Conservation (phyloP, 352 stramenopile species). For the Phytopythium sindhum region DNA sequence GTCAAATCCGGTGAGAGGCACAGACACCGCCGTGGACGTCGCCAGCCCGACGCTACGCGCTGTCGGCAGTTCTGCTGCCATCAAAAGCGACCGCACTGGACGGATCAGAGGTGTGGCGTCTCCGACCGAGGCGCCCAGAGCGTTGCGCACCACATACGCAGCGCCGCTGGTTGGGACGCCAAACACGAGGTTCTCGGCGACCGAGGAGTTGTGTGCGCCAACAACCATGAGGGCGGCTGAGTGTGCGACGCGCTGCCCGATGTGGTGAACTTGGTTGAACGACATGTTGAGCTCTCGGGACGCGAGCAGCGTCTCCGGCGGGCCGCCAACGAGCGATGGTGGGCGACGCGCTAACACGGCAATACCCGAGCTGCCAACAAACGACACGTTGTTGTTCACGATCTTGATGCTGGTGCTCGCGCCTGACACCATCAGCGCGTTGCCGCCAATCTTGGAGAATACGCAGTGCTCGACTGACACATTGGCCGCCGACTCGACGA, state of each 20-base stretch:
- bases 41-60: slow-evolving; percentile 23
- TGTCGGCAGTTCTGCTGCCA: not conserved
- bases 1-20: slow-evolving; percentile 49
- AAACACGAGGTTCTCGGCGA: slow-evolving; percentile 63
- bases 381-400: slow-evolving; percentile 71
- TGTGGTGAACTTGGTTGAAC: slow-evolving; percentile 75
- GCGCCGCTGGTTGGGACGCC: slow-evolving; percentile 17
- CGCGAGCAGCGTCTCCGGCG: slow-evolving; percentile 29
- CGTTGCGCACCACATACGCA: slow-evolving; percentile 41
- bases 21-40: slow-evolving; percentile 29
- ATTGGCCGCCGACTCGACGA: slow-evolving; percentile 52
- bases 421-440: slow-evolving; percentile 64
- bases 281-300: slow-evolving; percentile 46
- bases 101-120: slow-evolving; percentile 28
- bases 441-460: slow-evolving; percentile 70
- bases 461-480: slow-evolving; percentile 50
- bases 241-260: slow-evolving; percentile 47
- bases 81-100: slow-evolving; percentile 16
- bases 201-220: slow-evolving; percentile 38
- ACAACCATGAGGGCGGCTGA: slow-evolving; percentile 54
- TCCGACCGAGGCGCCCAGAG: slow-evolving; percentile 30
- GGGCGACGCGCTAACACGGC: slow-evolving; percentile 32
- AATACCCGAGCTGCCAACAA: slow-evolving; percentile 51
- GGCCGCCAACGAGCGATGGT: not conserved
- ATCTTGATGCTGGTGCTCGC: slow-evolving; percentile 48